Evolutionary conservation across 2,329 filamentous ascomycete genomes (phyloP), one percentile per base, ranked within the genome.

Genomic region (Anthostomella pinea): DNA sequence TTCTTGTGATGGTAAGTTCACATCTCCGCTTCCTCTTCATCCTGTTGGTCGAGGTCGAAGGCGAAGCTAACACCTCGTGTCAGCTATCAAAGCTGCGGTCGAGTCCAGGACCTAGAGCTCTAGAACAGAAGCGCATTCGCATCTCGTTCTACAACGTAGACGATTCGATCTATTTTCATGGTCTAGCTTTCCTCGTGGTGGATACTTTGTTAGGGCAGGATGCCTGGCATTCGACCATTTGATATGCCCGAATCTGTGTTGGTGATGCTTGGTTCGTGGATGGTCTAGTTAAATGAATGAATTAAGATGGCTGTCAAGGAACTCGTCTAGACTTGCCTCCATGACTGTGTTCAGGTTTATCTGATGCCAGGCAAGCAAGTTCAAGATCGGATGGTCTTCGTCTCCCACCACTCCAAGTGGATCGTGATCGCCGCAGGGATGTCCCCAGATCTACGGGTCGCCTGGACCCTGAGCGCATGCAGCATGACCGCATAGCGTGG

Each of bases 1-100:
- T 41, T 85, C 83, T 41, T 91, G 86, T 57, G 87, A 93, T 68
- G 85, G 81, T 85, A 55, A 60, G 77, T 62, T 17, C 16, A 13
- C 9, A 30, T 31, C 22, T 48, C 8, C 13, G 23, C 28, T 11
- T 11, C 35, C 33, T 17, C 37, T 35, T 43, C 34, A 16, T 8
- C 6, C 22, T n/a, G n/a, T n/a, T n/a, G n/a, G n/a, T 43, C 17
- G 33, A 8, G 8, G 17, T 22, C 31, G 31, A 30, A 20, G 30
- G 4, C 13, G 8, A 29, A 16, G 27, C 34, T 45, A 31, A 48
- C 25, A 4, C 10, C 8, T 30, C 19, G 15, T 7, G 27, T 8
- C 32, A 69, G 66, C 66, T 15, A 68, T 69, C 48, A 69, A 69
- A 60, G 49, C 62, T 33, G 62, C 58, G 19, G 45, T 62, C 37